These are phyloP conservation scores for Kockovaella imperatae DNA, from an alignment of 768 basidiomycete species.

Conservation along the genomic window DNA sequence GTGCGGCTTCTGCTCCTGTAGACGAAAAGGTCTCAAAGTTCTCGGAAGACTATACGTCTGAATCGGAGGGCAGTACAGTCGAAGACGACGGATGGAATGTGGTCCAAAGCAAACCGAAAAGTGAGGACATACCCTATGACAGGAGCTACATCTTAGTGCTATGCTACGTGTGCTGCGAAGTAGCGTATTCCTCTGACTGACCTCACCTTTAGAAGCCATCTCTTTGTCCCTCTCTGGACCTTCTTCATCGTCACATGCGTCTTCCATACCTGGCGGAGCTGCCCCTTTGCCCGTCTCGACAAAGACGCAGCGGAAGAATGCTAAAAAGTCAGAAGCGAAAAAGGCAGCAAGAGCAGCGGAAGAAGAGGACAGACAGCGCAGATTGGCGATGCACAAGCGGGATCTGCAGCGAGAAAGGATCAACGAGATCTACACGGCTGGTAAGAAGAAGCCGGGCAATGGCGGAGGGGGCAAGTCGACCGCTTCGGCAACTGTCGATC, in stretches of 20 bases:
- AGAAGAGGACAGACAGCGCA: conserved; percentile 28
- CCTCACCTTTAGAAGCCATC: conserved; percentile 12
- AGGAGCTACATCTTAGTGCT: neutral
- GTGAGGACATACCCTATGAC: conserved; percentile 12
- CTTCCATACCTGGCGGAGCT: no score
- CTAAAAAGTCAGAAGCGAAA: conserved; percentile 34
- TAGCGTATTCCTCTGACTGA: neutral
- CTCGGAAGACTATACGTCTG: conserved; percentile 18
- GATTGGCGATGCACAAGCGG: conserved; percentile 26
- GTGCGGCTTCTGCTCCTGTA: neutral
- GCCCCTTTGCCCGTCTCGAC: conserved; percentile 20
- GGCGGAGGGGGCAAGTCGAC: conserved; percentile 10
- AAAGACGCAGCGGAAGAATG: conserved; percentile 34
- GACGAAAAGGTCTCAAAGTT: conserved; percentile 13
- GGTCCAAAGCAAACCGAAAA: conserved; percentile 27
- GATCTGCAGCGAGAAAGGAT: conserved; percentile 34
- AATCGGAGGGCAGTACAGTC: conserved; percentile 6
- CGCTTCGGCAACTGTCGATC: conserved; percentile 10
- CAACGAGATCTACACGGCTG: conserved; percentile 30
- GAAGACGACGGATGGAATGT: conserved; percentile 37
- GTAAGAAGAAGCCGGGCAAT: conserved; percentile 14
- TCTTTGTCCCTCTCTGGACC: conserved; percentile 9
- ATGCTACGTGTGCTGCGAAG: no score
- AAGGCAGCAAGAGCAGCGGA: conserved; percentile 31
- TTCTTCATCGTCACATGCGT: conserved; percentile 1